A percentile compares a stretch with the other conserved stretches of the same genome.
Conservation (phyloP, 2,329 filamentous ascomycete genomes). For the Westerdykella sp. region DNA sequence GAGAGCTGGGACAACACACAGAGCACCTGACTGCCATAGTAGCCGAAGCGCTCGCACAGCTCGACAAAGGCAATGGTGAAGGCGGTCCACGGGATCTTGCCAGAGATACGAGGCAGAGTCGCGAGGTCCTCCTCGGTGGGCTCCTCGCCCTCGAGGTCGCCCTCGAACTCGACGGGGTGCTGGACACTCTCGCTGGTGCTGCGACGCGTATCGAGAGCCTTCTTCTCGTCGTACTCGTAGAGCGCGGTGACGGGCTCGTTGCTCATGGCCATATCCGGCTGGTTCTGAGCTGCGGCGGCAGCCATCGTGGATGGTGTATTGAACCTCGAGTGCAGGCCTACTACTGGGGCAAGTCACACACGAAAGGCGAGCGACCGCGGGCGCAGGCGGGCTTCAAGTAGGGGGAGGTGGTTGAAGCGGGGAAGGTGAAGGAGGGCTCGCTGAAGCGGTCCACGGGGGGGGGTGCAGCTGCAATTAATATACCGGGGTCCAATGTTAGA, state of each 20-base stretch:
- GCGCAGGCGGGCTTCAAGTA: conserved; percentile 1
- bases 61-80: conserved; percentile 69
- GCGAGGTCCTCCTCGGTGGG: conserved; percentile 58
- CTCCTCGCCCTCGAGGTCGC: conserved; percentile 31
- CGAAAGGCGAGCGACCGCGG: conserved; percentile 5
- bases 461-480: neutral
- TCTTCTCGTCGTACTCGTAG: conserved; percentile 32
- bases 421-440: neutral
- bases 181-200: conserved; percentile 14
- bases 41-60: conserved; percentile 70
- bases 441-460: conserved; percentile 1
- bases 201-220: conserved; percentile 14
- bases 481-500: neutral
- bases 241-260: conserved; percentile 27
- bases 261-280: conserved; percentile 31
- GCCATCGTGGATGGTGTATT: conserved; percentile 21
- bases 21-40: conserved; percentile 65
- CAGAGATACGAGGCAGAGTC: conserved; percentile 59
- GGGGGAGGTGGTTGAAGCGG: neutral
- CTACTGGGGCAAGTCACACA: conserved; percentile 7
- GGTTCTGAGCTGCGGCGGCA: conserved; percentile 26
- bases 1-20: conserved; percentile 41
- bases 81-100: conserved; percentile 58
- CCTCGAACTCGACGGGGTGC: conserved; percentile 26
- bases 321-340: conserved; percentile 5